A percentile compares a stretch with the other conserved stretches of the same genome.
Conservation (phyloP, 192 early-diverging fungal genomes). For the Linnemannia zychae region DNA sequence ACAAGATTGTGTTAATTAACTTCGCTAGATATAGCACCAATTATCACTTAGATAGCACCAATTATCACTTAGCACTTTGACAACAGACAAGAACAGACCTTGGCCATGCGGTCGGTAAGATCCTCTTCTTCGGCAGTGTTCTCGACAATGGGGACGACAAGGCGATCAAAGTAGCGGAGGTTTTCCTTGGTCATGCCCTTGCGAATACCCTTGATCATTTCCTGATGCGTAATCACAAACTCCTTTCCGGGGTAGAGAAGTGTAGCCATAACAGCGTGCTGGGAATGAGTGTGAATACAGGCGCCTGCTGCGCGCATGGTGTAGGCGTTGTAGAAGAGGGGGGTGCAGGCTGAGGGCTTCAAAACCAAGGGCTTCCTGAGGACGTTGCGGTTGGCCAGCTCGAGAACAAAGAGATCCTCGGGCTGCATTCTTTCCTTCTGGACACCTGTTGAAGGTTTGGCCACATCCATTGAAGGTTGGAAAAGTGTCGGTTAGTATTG, state of each 20-base stretch:
- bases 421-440: constrained; percentile 96
- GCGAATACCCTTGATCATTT: constrained; percentile 99
- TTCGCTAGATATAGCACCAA: too few relatives aligned
- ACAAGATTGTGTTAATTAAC: not conserved
- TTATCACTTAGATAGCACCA: not conserved
- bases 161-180: constrained; percentile 82
- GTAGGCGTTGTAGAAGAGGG: constrained; percentile 95
- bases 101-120: constrained; percentile 86
- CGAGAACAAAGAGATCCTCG: constrained; percentile 88
- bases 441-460: constrained; percentile 71
- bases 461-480: not conserved
- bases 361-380: constrained; percentile 78
- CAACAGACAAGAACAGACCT: constrained; percentile 50
- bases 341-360: constrained; percentile 95
- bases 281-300: constrained; percentile 98
- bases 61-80: not conserved
- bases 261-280: constrained; percentile 94
- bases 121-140: constrained; percentile 96
- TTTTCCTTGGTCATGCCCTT: constrained; percentile 75
- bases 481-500: not conserved
- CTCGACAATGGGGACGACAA: constrained; percentile 95
- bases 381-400: constrained; percentile 65
- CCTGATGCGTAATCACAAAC: constrained; percentile 94
- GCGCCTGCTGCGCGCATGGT: constrained; percentile 86
- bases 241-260: constrained; percentile 79